Percentiles rank a stretch among this genome's conserved stretches.
Conservation (phyloP, 306 rosid species). For the Dalbergia oliveri region DNA sequence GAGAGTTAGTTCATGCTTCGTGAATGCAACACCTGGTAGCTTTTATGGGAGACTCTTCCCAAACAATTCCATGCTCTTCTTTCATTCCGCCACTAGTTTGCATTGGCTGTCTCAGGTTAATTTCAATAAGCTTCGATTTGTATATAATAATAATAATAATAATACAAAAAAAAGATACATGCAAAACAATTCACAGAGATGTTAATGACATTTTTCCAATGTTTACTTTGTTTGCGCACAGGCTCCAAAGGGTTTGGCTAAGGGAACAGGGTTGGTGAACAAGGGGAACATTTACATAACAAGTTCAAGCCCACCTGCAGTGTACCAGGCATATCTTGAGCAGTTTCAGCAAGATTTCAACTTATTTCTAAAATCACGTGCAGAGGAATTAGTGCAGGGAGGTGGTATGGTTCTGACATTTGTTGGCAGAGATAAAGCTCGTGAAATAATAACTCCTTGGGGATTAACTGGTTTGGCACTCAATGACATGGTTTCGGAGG, state of each 20-base stretch:
- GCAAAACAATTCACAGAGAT: not conserved
- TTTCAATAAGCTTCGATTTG: not conserved
- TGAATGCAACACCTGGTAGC: constrained; percentile 59
- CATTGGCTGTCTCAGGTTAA: constrained; percentile 62
- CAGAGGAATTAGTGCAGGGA: constrained; percentile 54
- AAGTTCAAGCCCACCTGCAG: constrained; percentile 49
- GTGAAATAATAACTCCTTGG: constrained; percentile 35
- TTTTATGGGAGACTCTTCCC: constrained; percentile 74
- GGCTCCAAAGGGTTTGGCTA: constrained; percentile 40
- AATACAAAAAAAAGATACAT: no score
- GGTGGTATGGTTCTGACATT: constrained; percentile 57
- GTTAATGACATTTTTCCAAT: not conserved
- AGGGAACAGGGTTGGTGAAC: constrained; percentile 28
- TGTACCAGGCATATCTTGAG: constrained; percentile 45
- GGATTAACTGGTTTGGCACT: constrained; percentile 54
- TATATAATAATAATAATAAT: not conserved
- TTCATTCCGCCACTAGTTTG: constrained; percentile 56
- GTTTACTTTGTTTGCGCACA: not conserved
- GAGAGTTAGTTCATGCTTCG: constrained; percentile 45
- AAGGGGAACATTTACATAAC: constrained; percentile 47
- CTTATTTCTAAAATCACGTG: constrained; percentile 51
- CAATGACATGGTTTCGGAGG: constrained; percentile 63
- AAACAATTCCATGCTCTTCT: constrained; percentile 45
- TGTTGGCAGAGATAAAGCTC: constrained; percentile 42
- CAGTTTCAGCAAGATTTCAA: constrained; percentile 60